A percentile compares a stretch with the other conserved stretches of the same genome.
Evolutionary conservation across 139 green algal species (phyloP).

Genomic region (Chlamydomonas applanata): DNA sequence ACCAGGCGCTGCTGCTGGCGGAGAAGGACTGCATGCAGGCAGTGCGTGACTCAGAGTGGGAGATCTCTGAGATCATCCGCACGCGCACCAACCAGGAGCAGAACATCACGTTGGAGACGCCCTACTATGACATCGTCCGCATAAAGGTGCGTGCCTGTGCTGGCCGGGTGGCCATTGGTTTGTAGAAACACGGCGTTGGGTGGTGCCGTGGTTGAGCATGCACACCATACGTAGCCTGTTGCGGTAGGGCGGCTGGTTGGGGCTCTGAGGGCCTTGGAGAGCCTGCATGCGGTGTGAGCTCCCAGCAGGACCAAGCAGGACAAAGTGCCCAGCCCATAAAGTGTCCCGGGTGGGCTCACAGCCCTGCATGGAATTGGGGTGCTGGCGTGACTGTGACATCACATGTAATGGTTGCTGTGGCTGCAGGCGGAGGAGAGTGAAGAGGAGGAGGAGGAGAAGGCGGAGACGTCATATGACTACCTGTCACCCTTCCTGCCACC

Average conservation of each 20-base stretch:
- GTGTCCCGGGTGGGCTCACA: no score
- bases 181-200: not conserved
- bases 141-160: slow-evolving; percentile 41
- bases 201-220: no score
- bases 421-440: slow-evolving; percentile 39
- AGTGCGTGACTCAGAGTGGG: slow-evolving; percentile 74
- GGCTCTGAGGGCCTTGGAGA: no score
- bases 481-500: slow-evolving; percentile 78
- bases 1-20: slow-evolving; percentile 58
- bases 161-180: not conserved
- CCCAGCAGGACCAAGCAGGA: no score
- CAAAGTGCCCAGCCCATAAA: no score
- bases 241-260: no score
- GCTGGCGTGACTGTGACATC: no score
- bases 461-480: slow-evolving; percentile 66
- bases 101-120: slow-evolving; percentile 66
- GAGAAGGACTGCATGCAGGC: slow-evolving; percentile 74
- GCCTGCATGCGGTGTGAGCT: no score
- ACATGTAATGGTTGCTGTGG: no score
- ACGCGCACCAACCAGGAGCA: slow-evolving; percentile 65
- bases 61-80: slow-evolving; percentile 66
- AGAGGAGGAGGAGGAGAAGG: slow-evolving; percentile 61
- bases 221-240: no score
- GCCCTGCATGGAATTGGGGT: no score
- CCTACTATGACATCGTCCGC: slow-evolving; percentile 82